A percentile compares a stretch with the other conserved stretches of the same genome.
phyloP scores from a whole-genome alignment of 805 yeast genomes.

The Lipomyces spencermartinsiae region DNA sequence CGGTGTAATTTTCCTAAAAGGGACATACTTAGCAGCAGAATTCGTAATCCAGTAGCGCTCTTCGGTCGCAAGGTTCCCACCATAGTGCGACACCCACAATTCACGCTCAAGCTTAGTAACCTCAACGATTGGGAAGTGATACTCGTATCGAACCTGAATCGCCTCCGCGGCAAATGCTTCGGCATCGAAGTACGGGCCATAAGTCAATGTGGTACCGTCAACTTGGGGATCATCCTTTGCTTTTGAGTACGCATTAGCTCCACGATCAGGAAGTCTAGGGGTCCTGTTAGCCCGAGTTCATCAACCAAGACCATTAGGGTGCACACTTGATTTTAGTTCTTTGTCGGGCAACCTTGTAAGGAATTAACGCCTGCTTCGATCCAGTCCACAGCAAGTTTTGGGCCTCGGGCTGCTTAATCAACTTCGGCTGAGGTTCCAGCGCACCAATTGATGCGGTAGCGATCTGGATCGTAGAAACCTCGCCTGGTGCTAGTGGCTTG shows the following conservation, averaged over 20 bases:
- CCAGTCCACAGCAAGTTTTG: slow-evolving; percentile 66
- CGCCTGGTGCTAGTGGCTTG: slow-evolving; percentile 69
- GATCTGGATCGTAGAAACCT: slow-evolving; percentile 56
- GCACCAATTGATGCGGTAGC: slow-evolving; percentile 56
- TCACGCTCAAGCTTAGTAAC: slow-evolving; percentile 70
- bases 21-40: slow-evolving; percentile 61
- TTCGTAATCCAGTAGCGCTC: slow-evolving; percentile 85
- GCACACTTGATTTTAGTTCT: slow-evolving; percentile 53
- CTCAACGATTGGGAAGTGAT: slow-evolving; percentile 67
- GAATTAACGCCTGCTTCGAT: slow-evolving; percentile 62
- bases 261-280: slow-evolving; percentile 28
- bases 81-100: slow-evolving; percentile 86
- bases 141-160: slow-evolving; percentile 60
- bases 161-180: slow-evolving; percentile 53
- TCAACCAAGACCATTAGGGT: slow-evolving; percentile 46
- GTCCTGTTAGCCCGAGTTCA: neutral
- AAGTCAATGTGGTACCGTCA: slow-evolving; percentile 49
- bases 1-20: neutral
- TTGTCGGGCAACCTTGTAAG: slow-evolving; percentile 64
- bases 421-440: slow-evolving; percentile 67
- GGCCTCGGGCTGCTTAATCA: slow-evolving; percentile 61
- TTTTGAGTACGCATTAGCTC: slow-evolving; percentile 43
- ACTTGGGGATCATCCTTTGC: slow-evolving; percentile 46
- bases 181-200: slow-evolving; percentile 60
- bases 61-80: slow-evolving; percentile 72